Conservation (phyloP, 2,329 filamentous ascomycete genomes). For the Calonectria henricotiae region DNA sequence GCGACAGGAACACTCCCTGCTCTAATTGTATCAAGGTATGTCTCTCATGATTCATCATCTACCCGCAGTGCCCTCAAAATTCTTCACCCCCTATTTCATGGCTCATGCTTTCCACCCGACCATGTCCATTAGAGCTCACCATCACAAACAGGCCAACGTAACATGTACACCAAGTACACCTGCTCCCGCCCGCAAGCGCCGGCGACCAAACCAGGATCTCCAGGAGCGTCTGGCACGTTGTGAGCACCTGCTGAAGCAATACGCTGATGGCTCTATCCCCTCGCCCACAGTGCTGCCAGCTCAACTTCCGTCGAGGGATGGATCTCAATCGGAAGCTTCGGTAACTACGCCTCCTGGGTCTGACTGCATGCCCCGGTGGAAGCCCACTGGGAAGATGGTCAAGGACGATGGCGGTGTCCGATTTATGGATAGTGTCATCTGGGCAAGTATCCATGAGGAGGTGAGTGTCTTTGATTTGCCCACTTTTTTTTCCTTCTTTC, state of each 20-base stretch:
- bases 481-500: background rate
- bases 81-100: constrained; percentile 11
- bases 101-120: constrained; percentile 8
- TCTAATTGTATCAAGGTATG: constrained; percentile 74
- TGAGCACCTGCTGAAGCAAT: constrained; percentile 73
- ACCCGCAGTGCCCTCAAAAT: constrained; percentile 2
- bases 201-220: constrained; percentile 74
- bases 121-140: constrained; percentile 8
- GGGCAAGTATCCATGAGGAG: constrained; percentile 71
- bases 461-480: constrained; percentile 57
- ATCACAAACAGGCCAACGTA: constrained; percentile 68
- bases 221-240: constrained; percentile 74
- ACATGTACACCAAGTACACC: constrained; percentile 74
- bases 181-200: constrained; percentile 73
- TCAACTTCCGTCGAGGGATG: constrained; percentile 45
- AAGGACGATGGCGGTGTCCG: constrained; percentile 70
- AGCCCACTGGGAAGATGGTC: constrained; percentile 69
- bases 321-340: constrained; percentile 50
- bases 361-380: constrained; percentile 60
- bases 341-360: constrained; percentile 52
- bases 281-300: constrained; percentile 44
- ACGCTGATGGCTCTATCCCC: constrained; percentile 62
- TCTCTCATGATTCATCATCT: constrained; percentile 38
- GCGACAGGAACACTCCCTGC: constrained; percentile 73
- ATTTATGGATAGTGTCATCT: constrained; percentile 73